Percentiles rank a stretch among this genome's conserved stretches.
Evolutionary conservation across 441 rosid species (phyloP).

Genomic region (Kokia cookei): DNA sequence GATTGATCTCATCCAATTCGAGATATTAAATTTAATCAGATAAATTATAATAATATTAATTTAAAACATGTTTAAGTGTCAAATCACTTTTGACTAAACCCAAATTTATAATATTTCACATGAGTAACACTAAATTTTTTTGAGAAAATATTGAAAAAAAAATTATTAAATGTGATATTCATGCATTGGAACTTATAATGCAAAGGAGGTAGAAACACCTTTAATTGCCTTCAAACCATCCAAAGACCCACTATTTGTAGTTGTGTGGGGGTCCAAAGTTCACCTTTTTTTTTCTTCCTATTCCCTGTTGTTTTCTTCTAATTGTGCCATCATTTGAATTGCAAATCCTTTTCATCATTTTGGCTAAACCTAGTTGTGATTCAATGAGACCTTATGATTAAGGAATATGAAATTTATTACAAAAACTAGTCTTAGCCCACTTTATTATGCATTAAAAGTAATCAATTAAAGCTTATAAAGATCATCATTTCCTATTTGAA

Average conservation of each 20-base stretch:
- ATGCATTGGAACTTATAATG: too few species aligned
- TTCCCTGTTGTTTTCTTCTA: neutral
- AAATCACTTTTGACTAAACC: too few species aligned
- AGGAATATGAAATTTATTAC: slow-evolving; percentile 7
- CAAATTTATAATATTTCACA: too few species aligned
- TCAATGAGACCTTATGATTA: slow-evolving; percentile 13
- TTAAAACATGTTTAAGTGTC: too few species aligned
- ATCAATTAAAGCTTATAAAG: slow-evolving; percentile 2
- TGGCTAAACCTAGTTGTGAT: slow-evolving; percentile 18
- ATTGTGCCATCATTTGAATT: slow-evolving; percentile 17
- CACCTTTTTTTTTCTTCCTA: neutral
- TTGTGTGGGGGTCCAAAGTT: slow-evolving; percentile 7
- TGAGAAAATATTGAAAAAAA: too few species aligned
- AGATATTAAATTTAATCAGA: too few species aligned
- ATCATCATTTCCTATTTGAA: neutral
- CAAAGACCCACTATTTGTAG: slow-evolving; percentile 4
- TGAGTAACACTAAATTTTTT: too few species aligned
- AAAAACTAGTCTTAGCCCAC: neutral
- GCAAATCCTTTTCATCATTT: slow-evolving; percentile 3
- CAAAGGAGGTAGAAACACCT: neutral
- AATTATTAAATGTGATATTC: too few species aligned
- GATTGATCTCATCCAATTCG: too few species aligned
- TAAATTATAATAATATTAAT: too few species aligned
- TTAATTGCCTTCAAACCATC: slow-evolving; percentile 16
- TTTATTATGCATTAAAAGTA: neutral